Evolutionary conservation across 2,329 filamentous ascomycete genomes (phyloP).

Genomic region (Hymenoscyphus repandus): DNA sequence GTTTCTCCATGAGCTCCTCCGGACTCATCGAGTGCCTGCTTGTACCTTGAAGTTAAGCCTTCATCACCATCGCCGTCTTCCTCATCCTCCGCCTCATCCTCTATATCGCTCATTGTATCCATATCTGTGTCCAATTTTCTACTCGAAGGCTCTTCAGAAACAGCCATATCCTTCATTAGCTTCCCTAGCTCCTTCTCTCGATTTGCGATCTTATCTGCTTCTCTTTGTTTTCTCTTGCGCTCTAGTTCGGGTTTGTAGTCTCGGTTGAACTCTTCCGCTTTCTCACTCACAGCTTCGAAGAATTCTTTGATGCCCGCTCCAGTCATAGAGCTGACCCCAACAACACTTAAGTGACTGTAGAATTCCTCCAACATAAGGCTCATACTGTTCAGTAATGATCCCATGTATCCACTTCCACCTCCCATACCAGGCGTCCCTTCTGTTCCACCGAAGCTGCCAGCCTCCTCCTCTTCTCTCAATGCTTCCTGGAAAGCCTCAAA

Average conservation of each 20-base stretch:
- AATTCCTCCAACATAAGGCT: constrained; percentile 96
- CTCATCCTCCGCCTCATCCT: constrained; percentile 48
- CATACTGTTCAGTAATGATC: constrained; percentile 93
- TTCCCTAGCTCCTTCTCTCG: constrained; percentile 81
- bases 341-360: constrained; percentile 87
- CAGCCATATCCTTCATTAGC: constrained; percentile 89
- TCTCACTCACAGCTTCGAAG: constrained; percentile 81
- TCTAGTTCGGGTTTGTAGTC: constrained; percentile 94
- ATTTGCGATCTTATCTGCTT: constrained; percentile 64
- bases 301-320: constrained; percentile 91
- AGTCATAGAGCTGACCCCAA: constrained; percentile 89
- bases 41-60: constrained; percentile 70
- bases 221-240: constrained; percentile 66
- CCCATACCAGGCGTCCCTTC: constrained; percentile 58
- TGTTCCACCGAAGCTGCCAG: constrained; percentile 67
- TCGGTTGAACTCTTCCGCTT: constrained; percentile 78
- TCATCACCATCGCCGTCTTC: constrained; percentile 38
- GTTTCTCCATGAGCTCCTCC: constrained; percentile 31
- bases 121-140: constrained; percentile 32
- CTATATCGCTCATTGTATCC: constrained; percentile 32
- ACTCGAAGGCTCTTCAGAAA: constrained; percentile 40
- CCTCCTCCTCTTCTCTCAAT: constrained; percentile 71
- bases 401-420: constrained; percentile 91
- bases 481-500: constrained; percentile 94
- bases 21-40: constrained; percentile 62